Evolutionary conservation across 139 green algal species (phyloP).

Genomic region (Chlorella ohadii): DNA sequence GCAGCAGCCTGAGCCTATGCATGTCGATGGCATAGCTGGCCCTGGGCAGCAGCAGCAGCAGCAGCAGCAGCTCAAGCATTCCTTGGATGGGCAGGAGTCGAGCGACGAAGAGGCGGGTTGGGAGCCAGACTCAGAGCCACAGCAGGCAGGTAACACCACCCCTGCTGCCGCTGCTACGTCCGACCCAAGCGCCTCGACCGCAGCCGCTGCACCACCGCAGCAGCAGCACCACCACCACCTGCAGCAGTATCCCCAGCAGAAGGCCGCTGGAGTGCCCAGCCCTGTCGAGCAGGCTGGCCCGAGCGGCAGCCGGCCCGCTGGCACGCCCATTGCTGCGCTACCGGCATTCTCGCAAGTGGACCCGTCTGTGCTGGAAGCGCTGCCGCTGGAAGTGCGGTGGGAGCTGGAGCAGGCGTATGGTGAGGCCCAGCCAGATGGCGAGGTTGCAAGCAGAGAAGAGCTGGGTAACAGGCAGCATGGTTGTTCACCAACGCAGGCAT

Average conservation of each 20-base stretch:
- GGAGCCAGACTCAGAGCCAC: too few species aligned
- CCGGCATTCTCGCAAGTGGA: constrained; percentile 75
- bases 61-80: neutral
- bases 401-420: constrained; percentile 81
- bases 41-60: neutral
- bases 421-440: neutral
- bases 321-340: constrained; percentile 39
- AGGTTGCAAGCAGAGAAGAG: too few species aligned
- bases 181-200: too few species aligned
- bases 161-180: too few species aligned
- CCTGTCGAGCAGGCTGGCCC: too few species aligned
- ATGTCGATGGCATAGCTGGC: too few species aligned
- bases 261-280: neutral
- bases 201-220: neutral
- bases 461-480: too few species aligned
- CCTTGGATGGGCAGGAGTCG: too few species aligned
- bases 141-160: too few species aligned
- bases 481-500: too few species aligned
- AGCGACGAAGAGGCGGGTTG: too few species aligned
- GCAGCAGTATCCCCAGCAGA: constrained; percentile 1
- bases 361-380: constrained; percentile 64
- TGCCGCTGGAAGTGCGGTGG: constrained; percentile 66
- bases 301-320: neutral
- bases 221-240: neutral
- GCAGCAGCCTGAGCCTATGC: neutral